Base-by-base conservation (phyloP, 305 asterid genomes). In the Stenogyne calaminthoides region DNA sequence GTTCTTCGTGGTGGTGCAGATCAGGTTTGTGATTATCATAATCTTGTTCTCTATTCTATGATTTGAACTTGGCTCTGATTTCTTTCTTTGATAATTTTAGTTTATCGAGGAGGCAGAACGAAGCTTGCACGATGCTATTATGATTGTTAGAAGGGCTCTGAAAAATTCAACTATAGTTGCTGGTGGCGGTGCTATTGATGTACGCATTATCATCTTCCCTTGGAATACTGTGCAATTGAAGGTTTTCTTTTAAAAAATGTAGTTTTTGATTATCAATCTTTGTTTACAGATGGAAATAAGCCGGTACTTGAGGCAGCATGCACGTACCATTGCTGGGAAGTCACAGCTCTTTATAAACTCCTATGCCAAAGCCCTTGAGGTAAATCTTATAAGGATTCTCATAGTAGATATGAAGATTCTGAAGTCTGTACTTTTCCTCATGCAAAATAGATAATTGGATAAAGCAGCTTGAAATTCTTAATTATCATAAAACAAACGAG, bases 1-100 rank as follows among this genome's bases (percentile, higher is more conserved):
- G 98, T 95, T 77, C 97, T 95, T 78, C 98, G 99, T 67, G 99
- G 99, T 69, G 99, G 99, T 71, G 98, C 98, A 83, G 99, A 95
- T 84, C 99, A 92, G 99, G 99, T 95, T 60, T 63, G 82, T 80
- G 44, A 64, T 57, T 74, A 40, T 58, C 71, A 22, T 73, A 16
- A 63, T 65, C 57, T 42, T 71, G 70, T 36, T 39, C 52, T 14
- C 64, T 25, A 67, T 42, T 40, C 63, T 32, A 11, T 56, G 42
- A 9, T 66, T 76, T 7, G 32, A 66, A 40, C 42, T 67, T 51
- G 20, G 44, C 66, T 54, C 81, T 84, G 75, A 84, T 67, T 72
- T 55, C 66, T 69, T 15, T 58, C 64, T 73, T 67, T 70, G 71
- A 75, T 67, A 68, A 72, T 77, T 72, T 74, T 78, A 95, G 99